These are phyloP conservation scores for Fusarium equiseti DNA, from an alignment of 2,329 filamentous ascomycete species.

Conservation along the genomic window DNA sequence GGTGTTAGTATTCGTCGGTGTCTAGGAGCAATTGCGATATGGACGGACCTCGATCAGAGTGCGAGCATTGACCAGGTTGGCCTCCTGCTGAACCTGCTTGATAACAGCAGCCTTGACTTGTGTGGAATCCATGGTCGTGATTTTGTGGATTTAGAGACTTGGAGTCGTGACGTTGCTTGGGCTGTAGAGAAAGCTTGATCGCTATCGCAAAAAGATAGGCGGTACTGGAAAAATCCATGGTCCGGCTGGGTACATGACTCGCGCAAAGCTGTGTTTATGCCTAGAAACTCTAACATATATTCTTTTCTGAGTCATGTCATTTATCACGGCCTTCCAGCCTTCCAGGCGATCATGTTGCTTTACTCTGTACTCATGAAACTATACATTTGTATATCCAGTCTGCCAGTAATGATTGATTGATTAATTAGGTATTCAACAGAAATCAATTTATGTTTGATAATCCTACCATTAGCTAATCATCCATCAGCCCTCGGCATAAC, in stretches of 20 bases:
- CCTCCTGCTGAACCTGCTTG: conserved; percentile 72
- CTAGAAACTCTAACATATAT: not conserved
- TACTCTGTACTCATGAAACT: not conserved
- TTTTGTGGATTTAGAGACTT: conserved; percentile 27
- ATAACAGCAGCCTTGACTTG: conserved; percentile 72
- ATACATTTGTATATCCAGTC: not conserved
- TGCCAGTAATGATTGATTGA: not conserved
- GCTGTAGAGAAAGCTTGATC: conserved; percentile 28
- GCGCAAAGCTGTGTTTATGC: not conserved
- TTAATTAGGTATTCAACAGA: not conserved
- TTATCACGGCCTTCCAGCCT: not conserved
- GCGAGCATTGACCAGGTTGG: conserved; percentile 75
- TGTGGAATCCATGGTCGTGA: conserved; percentile 67
- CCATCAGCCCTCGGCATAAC: not conserved
- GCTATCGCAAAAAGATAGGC: conserved; percentile 18
- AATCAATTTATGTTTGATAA: not conserved
- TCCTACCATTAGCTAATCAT: not conserved
- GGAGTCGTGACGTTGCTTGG: conserved; percentile 36
- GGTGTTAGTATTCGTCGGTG: conserved; percentile 17
- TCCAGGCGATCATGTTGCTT: no score
- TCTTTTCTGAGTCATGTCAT: not conserved
- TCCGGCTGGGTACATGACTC: conserved; percentile 33
- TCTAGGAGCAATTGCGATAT: conserved; percentile 14
- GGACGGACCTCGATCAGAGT: conserved; percentile 74
- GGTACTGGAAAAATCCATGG: conserved; percentile 30